These are phyloP conservation scores for Schizochytrium sp. DNA, from an alignment of 108 stramenopile species.

Conservation along the genomic window DNA sequence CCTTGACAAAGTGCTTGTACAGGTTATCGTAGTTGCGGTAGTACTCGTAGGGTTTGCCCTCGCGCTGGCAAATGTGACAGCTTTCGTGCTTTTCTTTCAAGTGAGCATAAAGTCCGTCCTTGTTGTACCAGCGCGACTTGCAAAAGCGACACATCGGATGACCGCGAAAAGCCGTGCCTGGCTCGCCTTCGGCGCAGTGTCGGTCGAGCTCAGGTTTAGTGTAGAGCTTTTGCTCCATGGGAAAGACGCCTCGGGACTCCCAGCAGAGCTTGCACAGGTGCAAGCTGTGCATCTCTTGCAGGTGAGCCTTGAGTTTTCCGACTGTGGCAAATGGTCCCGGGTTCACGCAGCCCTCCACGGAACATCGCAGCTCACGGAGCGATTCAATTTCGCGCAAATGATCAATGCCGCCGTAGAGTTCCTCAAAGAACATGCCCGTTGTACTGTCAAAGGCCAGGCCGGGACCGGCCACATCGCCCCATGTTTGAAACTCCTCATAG, in stretches of 20 bases:
- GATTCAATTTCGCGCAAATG: not conserved
- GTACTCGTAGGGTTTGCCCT: slow-evolving; percentile 64
- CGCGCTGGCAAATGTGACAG: slow-evolving; percentile 70
- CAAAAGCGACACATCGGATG: slow-evolving; percentile 80
- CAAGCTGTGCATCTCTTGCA: slow-evolving; percentile 54
- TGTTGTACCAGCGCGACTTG: slow-evolving; percentile 55
- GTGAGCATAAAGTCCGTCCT: slow-evolving; percentile 65
- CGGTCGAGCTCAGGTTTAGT: slow-evolving; percentile 56
- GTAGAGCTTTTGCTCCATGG: slow-evolving; percentile 52
- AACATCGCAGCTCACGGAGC: not conserved
- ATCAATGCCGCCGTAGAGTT: not conserved
- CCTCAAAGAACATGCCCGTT: not conserved
- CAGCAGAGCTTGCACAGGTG: slow-evolving; percentile 67
- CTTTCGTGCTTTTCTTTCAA: slow-evolving; percentile 78
- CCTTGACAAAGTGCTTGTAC: slow-evolving; percentile 68
- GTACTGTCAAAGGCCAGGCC: not conserved
- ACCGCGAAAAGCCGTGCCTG: slow-evolving; percentile 56
- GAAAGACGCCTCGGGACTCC: slow-evolving; percentile 68
- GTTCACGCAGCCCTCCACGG: not conserved
- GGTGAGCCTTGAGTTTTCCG: slow-evolving; percentile 56
- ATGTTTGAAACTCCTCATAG: not conserved
- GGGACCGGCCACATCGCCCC: not conserved
- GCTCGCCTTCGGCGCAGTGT: slow-evolving; percentile 52
- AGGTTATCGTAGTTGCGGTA: slow-evolving; percentile 66
- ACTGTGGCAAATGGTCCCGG: not conserved